Conservation (phyloP, 768 basidiomycete species). For the Psilocybe cubensis region DNA sequence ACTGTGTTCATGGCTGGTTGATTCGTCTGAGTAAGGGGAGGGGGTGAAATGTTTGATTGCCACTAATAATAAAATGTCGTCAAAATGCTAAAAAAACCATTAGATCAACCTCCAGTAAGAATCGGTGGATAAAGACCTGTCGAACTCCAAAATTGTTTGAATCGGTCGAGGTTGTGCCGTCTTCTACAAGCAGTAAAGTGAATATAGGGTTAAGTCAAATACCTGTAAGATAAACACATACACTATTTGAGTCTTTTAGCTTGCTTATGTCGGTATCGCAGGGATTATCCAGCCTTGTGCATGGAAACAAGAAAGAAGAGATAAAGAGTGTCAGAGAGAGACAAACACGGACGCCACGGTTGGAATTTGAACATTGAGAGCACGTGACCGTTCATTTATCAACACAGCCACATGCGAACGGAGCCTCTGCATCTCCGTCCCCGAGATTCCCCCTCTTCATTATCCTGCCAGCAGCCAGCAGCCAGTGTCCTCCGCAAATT, state of each 20-base stretch:
- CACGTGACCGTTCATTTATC: constrained; percentile 10
- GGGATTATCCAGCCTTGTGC: constrained; percentile 5
- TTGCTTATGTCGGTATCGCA: constrained; percentile 6
- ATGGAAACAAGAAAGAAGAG: constrained; percentile 10
- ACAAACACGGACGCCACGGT: background rate
- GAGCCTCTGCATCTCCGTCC: background rate
- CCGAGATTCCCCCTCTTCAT: background rate
- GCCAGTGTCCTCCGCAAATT: no score
- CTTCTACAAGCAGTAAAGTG: background rate
- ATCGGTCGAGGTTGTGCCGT: background rate
- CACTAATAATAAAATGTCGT: background rate
- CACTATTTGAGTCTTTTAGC: background rate
- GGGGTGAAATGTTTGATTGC: background rate
- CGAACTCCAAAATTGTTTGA: background rate
- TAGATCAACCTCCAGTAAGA: background rate
- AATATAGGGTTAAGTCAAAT: background rate
- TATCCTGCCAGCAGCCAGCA: background rate
- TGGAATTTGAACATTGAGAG: constrained; percentile 8
- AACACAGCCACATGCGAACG: constrained; percentile 1
- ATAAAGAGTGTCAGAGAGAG: background rate
- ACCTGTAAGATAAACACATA: background rate
- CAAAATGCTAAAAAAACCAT: background rate
- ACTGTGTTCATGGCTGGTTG: constrained; percentile 40
- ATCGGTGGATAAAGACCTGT: background rate
- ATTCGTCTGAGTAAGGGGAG: background rate